Base-by-base conservation (phyloP, 352 stramenopile genomes). In the Phytophthora citrophthora region DNA sequence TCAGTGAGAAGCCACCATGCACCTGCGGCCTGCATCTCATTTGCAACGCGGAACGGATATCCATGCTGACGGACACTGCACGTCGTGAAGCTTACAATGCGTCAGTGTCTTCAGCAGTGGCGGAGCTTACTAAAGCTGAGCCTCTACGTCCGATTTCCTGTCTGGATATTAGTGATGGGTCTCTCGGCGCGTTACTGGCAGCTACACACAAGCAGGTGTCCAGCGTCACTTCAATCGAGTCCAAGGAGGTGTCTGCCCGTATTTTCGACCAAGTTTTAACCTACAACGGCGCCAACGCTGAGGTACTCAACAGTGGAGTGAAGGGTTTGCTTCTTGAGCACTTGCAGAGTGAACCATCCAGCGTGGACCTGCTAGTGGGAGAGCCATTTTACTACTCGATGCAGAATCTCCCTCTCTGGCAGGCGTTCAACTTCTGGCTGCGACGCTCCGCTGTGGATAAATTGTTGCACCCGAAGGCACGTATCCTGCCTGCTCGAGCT, bases 311-410 rank as follows among this genome's bases (percentile, higher is more conserved):
- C 54, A 87, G 78, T 16, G 86, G 86, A 6, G 85, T 83, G 38
- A 92, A 94, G 54, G 82, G 81, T 0, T 51, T 94, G 34, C 54
- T 86, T 1, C 63, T 55, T 1, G 86, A 86, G 24, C 82, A 94
- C 45, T 52, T 94, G 9, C 72, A 87, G 48, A 69, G 68, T 34
- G 72, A 86, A 54, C 63, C 68, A 48, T 59, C 74, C 2, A 67
- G 63, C 4, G 77, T 81, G 5, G 78, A 92, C 53, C 49, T 94
- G 45, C 70, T 94, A 1, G 71, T 92, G 10, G 82, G 76, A 3
- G 86, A 94, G 51, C 80, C 82, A 1, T 94, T 94, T 54, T 94
- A 91, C 78, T 94, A 94, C 64, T 83, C 83, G 47, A 94, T 94
- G 86, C 86, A 94, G 70, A 94, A 93, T 57, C 68, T 94, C 9